Conservation (phyloP, 2,329 filamentous ascomycete species). For the Aspergillus alliaceus region DNA sequence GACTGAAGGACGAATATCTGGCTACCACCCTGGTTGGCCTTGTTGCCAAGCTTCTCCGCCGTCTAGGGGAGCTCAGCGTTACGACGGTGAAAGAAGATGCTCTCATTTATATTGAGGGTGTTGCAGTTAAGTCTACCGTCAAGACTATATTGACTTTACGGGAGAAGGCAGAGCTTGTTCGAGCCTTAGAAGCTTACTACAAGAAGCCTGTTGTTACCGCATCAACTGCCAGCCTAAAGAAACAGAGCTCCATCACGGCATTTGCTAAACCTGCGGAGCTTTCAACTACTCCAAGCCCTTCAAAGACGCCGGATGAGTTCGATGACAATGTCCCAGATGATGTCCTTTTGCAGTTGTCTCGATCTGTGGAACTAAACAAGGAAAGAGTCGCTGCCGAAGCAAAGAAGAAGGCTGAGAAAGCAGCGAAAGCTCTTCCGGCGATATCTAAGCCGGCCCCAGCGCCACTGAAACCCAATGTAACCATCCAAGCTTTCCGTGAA, state of each 20-base stretch:
- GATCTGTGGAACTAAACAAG: constrained; percentile 45
- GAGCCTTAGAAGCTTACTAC: constrained; percentile 57
- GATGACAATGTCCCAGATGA: constrained; percentile 44
- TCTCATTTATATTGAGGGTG: constrained; percentile 59
- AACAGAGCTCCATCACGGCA: constrained; percentile 43
- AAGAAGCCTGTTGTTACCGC: constrained; percentile 46
- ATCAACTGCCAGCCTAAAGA: constrained; percentile 43
- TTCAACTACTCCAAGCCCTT: constrained; percentile 35
- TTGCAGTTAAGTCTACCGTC: constrained; percentile 56
- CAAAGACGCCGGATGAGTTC: constrained; percentile 39
- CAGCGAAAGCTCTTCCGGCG: constrained; percentile 24
- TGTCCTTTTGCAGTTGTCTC: constrained; percentile 41
- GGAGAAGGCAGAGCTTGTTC: constrained; percentile 79
- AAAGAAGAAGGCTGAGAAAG: constrained; percentile 28
- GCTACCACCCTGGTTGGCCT: constrained; percentile 79
- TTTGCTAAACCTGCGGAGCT: constrained; percentile 38
- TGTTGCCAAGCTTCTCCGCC: constrained; percentile 77
- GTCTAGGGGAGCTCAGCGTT: constrained; percentile 75
- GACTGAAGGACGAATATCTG: constrained; percentile 83
- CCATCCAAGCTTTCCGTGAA: constrained; percentile 64
- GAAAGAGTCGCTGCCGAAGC: constrained; percentile 32
- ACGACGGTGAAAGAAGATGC: constrained; percentile 65
- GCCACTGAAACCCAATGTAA: constrained; percentile 33
- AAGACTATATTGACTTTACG: constrained; percentile 78
- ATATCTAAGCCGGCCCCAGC: constrained; percentile 27